Evolutionary conservation across 306 rosid species (phyloP), one percentile per base, ranked within the genome.

Genomic region (Cucurbita maxima): DNA sequence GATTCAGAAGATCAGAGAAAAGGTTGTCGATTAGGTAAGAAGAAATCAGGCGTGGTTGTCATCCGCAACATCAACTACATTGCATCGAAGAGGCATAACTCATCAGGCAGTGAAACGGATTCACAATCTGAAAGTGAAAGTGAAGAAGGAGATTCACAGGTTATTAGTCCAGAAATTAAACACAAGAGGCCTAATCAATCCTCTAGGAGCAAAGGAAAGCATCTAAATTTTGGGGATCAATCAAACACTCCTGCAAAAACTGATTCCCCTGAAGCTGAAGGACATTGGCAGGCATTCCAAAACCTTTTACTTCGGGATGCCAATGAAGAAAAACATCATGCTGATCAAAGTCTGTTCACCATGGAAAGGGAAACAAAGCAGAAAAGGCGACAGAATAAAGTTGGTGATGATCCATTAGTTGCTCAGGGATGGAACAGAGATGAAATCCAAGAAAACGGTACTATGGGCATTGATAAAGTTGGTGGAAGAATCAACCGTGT

Each of bases 281-380:
- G 89, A 30, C 88, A 86, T 58, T 95, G 99, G 99, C 87, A 88
- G 79, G 99, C 97, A 60, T 95, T 95, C 76, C 92, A 95, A 76
- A 91, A 75, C 71, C 88, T 89, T 82, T 84, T 95, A 80, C 90
- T 95, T n/a, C 83, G 88, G 79, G 96, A 95, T 87, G 96, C 80
- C 71, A 90, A 89, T 84, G 93, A 87, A 41, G 92, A 89, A 52
- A 86, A 85, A 73, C 89, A 53, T 64, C 79, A 71, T 72, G 81
- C 81, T 82, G 93, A 86, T 79, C 88, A 87, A 76, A 86, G 84
- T 38, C 82, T 86, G 78, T 82, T 83, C 79, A 84, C 88, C n/a
- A 74, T 64, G 78, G 89, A 82, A 83, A 85, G 82, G 79, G 83
- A 38, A 62, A 78, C 62, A 77, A 78, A 36, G 60, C 59, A 58